Evolutionary conservation across 2,329 filamentous ascomycete genomes (phyloP), one percentile per base, ranked within the genome.

Genomic region (Monosporascus sp.): DNA sequence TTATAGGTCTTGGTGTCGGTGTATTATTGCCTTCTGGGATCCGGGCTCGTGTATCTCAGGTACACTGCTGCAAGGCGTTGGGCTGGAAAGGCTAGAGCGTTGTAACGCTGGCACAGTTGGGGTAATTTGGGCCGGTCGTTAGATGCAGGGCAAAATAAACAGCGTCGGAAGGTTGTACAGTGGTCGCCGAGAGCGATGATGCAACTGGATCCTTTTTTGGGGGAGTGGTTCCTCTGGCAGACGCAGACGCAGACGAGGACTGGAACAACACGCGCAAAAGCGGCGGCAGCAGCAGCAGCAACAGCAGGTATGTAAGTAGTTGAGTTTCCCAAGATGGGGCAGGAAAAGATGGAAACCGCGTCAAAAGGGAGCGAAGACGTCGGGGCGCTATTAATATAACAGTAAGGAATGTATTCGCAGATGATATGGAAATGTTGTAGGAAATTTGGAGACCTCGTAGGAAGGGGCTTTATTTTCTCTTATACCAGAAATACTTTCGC

Each of bases 391-490:
- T 65, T 65, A 63, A 53, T 58, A 58, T 51, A 58, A 62, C 57
- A 62, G 47, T 56, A 55, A 55, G 53, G 56, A 61, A 56, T 57
- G 54, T 51, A 49, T 31, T 25, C 15, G 17, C 31, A 45, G 55
- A 63, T 61, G 59, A 58, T 57, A 52, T 58, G 59, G 61, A 58
- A 58, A 61, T 60, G 60, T 60, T 60, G 50, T 53, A 53, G 60
- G 55, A 60, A 60, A 47, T 49, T 58, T 52, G 57, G 55, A 61
- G 57, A 8, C 43, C 31, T 25, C 55, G 53, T 57, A 58, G 58
- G 60, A 65, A 62, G 60, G 61, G 60, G 51, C 43, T 55, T 62
- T 60, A 65, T 62, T 66, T 66, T 58, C 64, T 63, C 64, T 66
- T 66, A 67, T 67, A 66, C 61, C 59, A 58, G 55, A 56, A 52